Conservation (phyloP, 345 rosid species). For the Ceriops decandra region DNA sequence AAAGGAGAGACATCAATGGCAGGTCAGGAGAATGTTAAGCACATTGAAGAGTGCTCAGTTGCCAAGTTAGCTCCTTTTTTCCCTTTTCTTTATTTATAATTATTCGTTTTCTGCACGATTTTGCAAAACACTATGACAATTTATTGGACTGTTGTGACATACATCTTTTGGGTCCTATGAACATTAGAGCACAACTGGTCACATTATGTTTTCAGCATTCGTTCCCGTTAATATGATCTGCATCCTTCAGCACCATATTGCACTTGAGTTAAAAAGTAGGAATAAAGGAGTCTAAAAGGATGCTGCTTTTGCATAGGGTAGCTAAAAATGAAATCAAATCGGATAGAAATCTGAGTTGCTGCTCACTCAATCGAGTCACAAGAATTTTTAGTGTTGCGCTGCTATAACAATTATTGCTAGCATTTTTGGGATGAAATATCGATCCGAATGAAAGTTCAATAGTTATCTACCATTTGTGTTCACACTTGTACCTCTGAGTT, state of each 20-base stretch:
- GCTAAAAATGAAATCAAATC: too few relatives aligned
- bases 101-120: neutral
- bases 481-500: too few relatives aligned
- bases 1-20: slow-evolving; percentile 10
- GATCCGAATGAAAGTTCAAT: too few relatives aligned
- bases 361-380: too few relatives aligned
- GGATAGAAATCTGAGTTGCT: too few relatives aligned
- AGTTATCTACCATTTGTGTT: too few relatives aligned
- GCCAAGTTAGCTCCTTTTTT: slow-evolving; percentile 16
- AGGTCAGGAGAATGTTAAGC: slow-evolving; percentile 19
- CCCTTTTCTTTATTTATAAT: neutral
- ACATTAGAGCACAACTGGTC: neutral
- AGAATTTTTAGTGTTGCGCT: too few relatives aligned
- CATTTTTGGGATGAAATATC: too few relatives aligned
- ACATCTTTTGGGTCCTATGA: neutral
- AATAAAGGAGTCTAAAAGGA: too few relatives aligned
- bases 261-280: too few relatives aligned
- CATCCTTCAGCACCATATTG: neutral
- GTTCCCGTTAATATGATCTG: neutral
- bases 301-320: too few relatives aligned
- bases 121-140: neutral
- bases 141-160: neutral
- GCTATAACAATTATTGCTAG: too few relatives aligned
- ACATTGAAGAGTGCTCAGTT: slow-evolving; percentile 29
- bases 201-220: neutral